These are phyloP conservation scores for Paecilomyces sp. DNA, from an alignment of 2,329 filamentous ascomycete genomes.

Conservation along the genomic window DNA sequence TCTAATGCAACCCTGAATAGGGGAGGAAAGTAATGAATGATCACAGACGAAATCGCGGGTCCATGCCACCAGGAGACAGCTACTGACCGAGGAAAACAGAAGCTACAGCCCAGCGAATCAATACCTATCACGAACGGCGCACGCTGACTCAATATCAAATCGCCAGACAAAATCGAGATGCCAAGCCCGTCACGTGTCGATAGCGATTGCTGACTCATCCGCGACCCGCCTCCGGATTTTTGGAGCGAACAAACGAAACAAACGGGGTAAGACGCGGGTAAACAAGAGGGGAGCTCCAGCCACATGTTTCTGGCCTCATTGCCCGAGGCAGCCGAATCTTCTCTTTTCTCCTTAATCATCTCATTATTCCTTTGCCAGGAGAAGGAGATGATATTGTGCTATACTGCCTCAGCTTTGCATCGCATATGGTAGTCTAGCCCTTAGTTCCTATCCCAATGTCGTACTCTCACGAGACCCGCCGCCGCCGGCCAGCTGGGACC, in stretches of 20 bases:
- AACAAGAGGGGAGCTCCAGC: slow-evolving; percentile 27
- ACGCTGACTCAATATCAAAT: background rate
- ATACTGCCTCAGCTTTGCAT: background rate
- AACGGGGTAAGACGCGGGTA: slow-evolving; percentile 14
- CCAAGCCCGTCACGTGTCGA: slow-evolving; percentile 19
- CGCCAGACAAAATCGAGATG: background rate
- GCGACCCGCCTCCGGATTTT: slow-evolving; percentile 17
- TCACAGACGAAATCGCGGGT: background rate
- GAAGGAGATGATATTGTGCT: slow-evolving; percentile 23
- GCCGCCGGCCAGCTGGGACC: slow-evolving; percentile 28
- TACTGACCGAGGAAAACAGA: background rate
- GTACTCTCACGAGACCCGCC: slow-evolving; percentile 30
- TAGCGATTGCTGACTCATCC: slow-evolving; percentile 11
- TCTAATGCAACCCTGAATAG: background rate
- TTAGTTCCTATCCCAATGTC: slow-evolving; percentile 29
- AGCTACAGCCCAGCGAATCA: background rate
- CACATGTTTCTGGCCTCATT: slow-evolving; percentile 29
- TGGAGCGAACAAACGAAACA: slow-evolving; percentile 19
- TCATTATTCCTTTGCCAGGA: slow-evolving; percentile 9
- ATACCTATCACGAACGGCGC: background rate
- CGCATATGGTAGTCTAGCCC: slow-evolving; percentile 9
- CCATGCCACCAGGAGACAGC: background rate
- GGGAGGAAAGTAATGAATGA: background rate
- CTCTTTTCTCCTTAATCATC: slow-evolving; percentile 12
- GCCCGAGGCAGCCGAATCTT: slow-evolving; percentile 27